Percentiles rank a stretch among this genome's conserved stretches.
phyloP scores from a whole-genome alignment of 2,329 filamentous ascomycete genomes.

The Nannizziopsis barbatae region DNA sequence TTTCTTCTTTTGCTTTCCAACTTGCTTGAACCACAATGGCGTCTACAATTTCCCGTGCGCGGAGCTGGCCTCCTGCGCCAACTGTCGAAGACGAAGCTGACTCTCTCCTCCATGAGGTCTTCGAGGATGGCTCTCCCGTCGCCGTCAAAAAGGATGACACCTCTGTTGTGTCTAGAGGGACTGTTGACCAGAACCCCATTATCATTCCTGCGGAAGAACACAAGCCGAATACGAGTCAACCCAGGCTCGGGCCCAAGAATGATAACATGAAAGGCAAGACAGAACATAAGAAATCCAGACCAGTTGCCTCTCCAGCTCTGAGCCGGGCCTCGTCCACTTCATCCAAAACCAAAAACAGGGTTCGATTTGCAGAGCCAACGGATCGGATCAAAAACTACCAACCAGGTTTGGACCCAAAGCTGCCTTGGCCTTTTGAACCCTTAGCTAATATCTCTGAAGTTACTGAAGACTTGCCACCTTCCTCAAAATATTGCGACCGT shows the following conservation, averaged over 20 bases:
- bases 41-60: slow-evolving; percentile 20
- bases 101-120: slow-evolving; percentile 33
- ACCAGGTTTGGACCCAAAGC: slow-evolving; percentile 10
- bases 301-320: neutral
- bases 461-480: neutral
- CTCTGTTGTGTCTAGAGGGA: slow-evolving; percentile 25
- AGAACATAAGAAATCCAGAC: neutral
- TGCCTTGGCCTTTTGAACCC: neutral
- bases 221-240: slow-evolving; percentile 2
- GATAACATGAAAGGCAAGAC: neutral
- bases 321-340: slow-evolving; percentile 1
- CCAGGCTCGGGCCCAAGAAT: neutral
- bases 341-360: slow-evolving; percentile 8
- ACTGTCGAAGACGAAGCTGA: slow-evolving; percentile 37
- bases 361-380: slow-evolving; percentile 11
- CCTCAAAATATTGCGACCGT: neutral
- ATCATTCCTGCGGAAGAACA: slow-evolving; percentile 26
- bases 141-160: slow-evolving; percentile 9
- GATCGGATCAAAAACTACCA: slow-evolving; percentile 2
- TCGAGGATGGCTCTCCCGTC: slow-evolving; percentile 21
- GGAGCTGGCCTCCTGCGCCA: slow-evolving; percentile 34
- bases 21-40: slow-evolving; percentile 16
- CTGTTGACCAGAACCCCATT: slow-evolving; percentile 37
- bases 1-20: slow-evolving; percentile 11
- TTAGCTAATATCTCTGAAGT: slow-evolving; percentile 2